These are phyloP conservation scores for Ceratocystis destructans DNA, from an alignment of 2,329 filamentous ascomycete genomes.

Conservation along the genomic window DNA sequence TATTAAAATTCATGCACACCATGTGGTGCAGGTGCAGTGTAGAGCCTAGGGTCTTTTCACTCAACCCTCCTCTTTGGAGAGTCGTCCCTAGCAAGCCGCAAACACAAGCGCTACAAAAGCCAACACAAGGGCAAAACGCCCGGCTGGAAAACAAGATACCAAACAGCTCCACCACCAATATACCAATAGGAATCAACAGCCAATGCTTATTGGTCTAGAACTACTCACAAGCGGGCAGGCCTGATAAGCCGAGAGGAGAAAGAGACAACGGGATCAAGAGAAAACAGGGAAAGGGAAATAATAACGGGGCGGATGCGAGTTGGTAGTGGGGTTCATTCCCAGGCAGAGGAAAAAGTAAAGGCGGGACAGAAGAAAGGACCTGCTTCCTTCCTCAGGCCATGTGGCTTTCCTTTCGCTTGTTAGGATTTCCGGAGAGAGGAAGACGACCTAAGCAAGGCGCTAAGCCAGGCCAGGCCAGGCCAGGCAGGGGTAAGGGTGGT, in stretches of 20 bases:
- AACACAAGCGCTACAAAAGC: not conserved
- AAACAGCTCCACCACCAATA: no score
- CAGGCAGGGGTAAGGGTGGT: not conserved
- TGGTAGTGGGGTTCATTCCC: not conserved
- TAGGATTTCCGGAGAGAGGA: not conserved
- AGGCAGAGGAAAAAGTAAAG: not conserved
- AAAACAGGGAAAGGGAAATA: not conserved
- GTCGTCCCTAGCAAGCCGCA: not conserved
- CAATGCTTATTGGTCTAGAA: not conserved
- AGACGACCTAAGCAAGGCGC: not conserved
- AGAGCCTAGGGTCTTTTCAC: not conserved
- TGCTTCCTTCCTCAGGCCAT: not conserved
- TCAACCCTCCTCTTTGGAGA: not conserved
- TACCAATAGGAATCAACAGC: no score
- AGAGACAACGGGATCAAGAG: not conserved
- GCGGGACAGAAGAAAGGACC: not conserved
- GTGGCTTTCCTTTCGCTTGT: conserved; percentile 8
- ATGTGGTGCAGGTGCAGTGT: not conserved
- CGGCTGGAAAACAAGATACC: no score
- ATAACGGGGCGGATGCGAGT: not conserved
- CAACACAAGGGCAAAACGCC: no score
- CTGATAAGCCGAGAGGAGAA: not conserved
- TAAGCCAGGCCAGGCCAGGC: not conserved
- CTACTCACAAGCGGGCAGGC: not conserved
- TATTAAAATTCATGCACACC: not conserved